Evolutionary conservation across 1,284 basidiomycete genomes (phyloP), one percentile per base, ranked within the genome.

Genomic region (Apiotrichum siamense): DNA sequence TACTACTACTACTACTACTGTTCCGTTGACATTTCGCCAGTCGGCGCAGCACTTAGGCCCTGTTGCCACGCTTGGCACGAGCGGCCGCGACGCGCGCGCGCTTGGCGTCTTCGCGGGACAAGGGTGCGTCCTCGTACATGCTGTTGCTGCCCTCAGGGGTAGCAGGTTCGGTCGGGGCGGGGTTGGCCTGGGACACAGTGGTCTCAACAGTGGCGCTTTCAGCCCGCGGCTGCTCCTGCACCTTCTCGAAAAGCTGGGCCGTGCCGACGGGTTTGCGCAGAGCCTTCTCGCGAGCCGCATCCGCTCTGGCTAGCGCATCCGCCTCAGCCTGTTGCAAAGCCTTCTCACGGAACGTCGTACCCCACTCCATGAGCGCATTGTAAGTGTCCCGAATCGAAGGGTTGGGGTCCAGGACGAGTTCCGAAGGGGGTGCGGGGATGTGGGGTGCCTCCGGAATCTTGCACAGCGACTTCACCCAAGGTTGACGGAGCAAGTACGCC

Each of bases 401-500:
- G 54, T 59, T 59, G 31, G 51, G 31, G 57, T 59, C 21, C 45
- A 59, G 32, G 13, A 15, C 7, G 9, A 26, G 36, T 32, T 41
- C 57, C 17, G 52, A 58, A 20, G 65, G 65, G 24, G 60, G 55
- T 5, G 64, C 54, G 3, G 55, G 47, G 25, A 50, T 43, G 41
- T 25, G 17, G 26, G 67, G 65, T 0, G 68, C 58, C 9, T 54
- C 49, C 3, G 73, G 74, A 54, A 78, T 74, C 20, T 59, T 44
- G 44, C 76, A 61, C 11, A 70, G 36, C 13, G 50, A 44, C 45
- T 71, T 69, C 47, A 75, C 61, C 13, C 51, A 38, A 13, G 61
- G 56, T 40, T 63, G 60, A 41, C 69, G 70, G 20, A 78, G 65
- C 40, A 71, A n/a, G 12, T 62, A 49, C 17, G 78, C 70, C 68